These are phyloP conservation scores for Sanchytrium tribonematis DNA, from an alignment of 371 early-diverging fungal species.

Conservation along the genomic window DNA sequence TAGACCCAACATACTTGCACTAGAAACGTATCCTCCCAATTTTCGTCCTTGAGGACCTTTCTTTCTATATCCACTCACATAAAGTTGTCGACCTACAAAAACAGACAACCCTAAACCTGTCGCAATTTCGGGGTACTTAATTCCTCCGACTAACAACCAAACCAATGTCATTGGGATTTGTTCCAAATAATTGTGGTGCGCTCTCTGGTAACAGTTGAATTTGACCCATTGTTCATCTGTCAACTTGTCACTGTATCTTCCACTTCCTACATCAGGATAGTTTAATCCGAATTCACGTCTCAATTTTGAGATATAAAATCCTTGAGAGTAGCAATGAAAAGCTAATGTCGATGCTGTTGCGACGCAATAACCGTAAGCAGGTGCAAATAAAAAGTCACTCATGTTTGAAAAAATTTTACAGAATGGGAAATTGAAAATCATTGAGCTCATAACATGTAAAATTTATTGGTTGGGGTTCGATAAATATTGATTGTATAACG, in stretches of 20 bases:
- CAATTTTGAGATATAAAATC: too few species aligned
- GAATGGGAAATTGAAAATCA: too few species aligned
- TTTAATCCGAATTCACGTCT: slow-evolving; percentile 14
- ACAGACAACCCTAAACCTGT: slow-evolving; percentile 10
- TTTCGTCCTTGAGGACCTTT: slow-evolving; percentile 13
- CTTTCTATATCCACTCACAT: slow-evolving; percentile 10
- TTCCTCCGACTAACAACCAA: too few species aligned
- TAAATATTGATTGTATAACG: background rate
- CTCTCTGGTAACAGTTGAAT: slow-evolving; percentile 18
- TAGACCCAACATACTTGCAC: background rate
- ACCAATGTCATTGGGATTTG: slow-evolving; percentile 4
- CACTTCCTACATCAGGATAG: slow-evolving; percentile 17
- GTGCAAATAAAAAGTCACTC: too few species aligned
- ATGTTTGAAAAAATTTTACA: too few species aligned
- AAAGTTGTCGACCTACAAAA: slow-evolving; percentile 13
- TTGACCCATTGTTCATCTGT: slow-evolving; percentile 14
- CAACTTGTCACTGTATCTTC: slow-evolving; percentile 15
- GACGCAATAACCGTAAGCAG: too few species aligned
- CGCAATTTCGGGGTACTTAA: slow-evolving; percentile 13
- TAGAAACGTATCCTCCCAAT: slow-evolving; percentile 5
- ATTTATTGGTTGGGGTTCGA: too few species aligned
- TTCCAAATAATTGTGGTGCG: slow-evolving; percentile 18
- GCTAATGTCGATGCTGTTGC: too few species aligned
- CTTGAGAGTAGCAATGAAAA: too few species aligned
- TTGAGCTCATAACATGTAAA: too few species aligned